Conservation (phyloP, 129 eudicot species). For the Centaurea solstitialis region DNA sequence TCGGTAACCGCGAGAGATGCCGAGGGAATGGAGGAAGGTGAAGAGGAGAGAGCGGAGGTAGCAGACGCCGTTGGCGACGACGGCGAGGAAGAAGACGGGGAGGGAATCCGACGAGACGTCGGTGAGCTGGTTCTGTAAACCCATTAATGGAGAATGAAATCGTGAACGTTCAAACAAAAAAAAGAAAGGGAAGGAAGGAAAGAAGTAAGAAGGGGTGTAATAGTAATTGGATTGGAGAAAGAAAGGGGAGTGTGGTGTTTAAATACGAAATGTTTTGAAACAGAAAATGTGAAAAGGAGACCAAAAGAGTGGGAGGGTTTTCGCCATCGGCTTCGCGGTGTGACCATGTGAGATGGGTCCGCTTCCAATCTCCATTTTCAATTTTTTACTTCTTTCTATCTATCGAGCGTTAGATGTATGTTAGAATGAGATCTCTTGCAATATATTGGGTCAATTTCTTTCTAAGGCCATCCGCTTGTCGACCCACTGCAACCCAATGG, state of each 20-base stretch:
- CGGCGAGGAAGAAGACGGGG: constrained; percentile 37
- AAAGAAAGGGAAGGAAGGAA: not conserved
- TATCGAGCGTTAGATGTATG: too few relatives aligned
- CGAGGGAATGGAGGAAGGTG: constrained; percentile 43
- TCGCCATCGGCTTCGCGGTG: constrained; percentile 29
- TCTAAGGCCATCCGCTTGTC: too few relatives aligned
- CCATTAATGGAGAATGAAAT: constrained; percentile 38
- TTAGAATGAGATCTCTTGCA: too few relatives aligned
- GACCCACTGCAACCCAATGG: too few relatives aligned
- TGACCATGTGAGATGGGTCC: constrained; percentile 27
- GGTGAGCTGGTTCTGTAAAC: constrained; percentile 65
- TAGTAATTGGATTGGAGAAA: not conserved
- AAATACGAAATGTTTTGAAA: not conserved
- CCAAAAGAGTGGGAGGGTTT: constrained; percentile 18
- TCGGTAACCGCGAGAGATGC: constrained; percentile 21
- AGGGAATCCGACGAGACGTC: constrained; percentile 71
- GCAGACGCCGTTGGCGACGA: constrained; percentile 53
- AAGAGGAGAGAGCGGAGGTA: constrained; percentile 55
- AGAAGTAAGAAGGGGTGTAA: not conserved
- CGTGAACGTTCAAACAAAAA: not conserved
- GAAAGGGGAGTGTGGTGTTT: not conserved
- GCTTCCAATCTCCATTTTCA: not conserved
- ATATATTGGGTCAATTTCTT: too few relatives aligned
- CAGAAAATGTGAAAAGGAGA: not conserved
- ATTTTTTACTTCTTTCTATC: not conserved